These are phyloP conservation scores for Zymoseptoria passerinii DNA, from an alignment of 2,329 filamentous ascomycete genomes.

Conservation along the genomic window DNA sequence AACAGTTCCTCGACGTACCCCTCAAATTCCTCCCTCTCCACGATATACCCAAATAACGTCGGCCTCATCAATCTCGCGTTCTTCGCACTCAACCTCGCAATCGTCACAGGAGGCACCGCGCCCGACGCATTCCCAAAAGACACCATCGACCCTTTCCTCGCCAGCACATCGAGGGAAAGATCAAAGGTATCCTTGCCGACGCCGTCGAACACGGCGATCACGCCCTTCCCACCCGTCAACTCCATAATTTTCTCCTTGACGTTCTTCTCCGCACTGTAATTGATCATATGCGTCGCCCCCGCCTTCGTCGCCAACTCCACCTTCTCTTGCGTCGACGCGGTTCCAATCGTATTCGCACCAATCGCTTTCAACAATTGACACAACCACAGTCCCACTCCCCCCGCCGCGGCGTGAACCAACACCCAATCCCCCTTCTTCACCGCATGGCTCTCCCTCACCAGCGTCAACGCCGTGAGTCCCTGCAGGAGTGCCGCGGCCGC, in stretches of 20 bases:
- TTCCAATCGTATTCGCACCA: constrained; percentile 72
- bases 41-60: constrained; percentile 61
- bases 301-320: constrained; percentile 58
- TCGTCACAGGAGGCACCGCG: constrained; percentile 60
- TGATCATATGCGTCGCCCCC: constrained; percentile 64
- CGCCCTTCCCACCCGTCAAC: constrained; percentile 64
- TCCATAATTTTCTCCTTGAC: constrained; percentile 54
- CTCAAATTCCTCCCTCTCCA: constrained; percentile 61
- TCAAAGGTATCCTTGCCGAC: constrained; percentile 84
- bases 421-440: constrained; percentile 73
- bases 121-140: constrained; percentile 79
- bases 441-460: constrained; percentile 63
- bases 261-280: constrained; percentile 53
- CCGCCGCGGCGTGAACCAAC: constrained; percentile 77
- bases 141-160: constrained; percentile 67
- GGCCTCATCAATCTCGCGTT: constrained; percentile 72
- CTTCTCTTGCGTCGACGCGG: constrained; percentile 67
- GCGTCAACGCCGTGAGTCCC: constrained; percentile 71
- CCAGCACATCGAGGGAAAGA: constrained; percentile 62
- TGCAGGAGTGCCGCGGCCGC: constrained; percentile 68
- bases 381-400: constrained; percentile 68
- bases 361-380: constrained; percentile 64
- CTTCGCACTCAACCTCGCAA: constrained; percentile 59
- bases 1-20: constrained; percentile 65
- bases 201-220: constrained; percentile 73